Base-by-base conservation (phyloP, 345 rosid species). In the Balakata baccata region DNA sequence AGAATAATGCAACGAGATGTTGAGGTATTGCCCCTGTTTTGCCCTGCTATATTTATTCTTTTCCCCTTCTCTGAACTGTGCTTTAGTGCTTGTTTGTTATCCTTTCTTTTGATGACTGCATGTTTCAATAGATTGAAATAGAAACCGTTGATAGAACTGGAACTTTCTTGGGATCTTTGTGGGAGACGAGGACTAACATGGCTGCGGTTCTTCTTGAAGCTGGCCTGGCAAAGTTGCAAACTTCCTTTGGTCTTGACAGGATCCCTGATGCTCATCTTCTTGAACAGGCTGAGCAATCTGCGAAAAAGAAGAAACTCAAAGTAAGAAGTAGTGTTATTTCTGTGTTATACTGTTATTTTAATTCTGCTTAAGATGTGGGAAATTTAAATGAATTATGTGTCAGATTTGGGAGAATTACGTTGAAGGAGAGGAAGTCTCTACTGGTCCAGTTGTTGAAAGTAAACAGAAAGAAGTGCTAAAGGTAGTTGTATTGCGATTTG, bases 381-480 rank as follows among this genome's bases (percentile, higher is more conserved):
- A 23, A 12, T 20, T 53, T 52, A 62, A 50, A 63, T 8, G 43
- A 68, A 59, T 2, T 29, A 1, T 11, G 43, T 70, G 77, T 57
- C 85, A 96, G 99, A 81, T 93, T 49, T 96, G 99, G 99, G 98
- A 93, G 85, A 93, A 91, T 41, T 93, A 87, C 85, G 98, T 96
- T 63, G 99, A 96, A 88, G 99, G 99, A 79, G 96, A 91, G 79
- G 98, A 87, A 82, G 89, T 83, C 13, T 74, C 91, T 51, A 88
- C 86, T 76, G 92, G 92, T 74, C 58, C 94, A 51, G 83, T 83
- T 22, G 84, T 75, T 72, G 98, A 91, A 77, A 86, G 81, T 84
- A 91, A 84, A 81, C 92, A 93, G 78, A 96, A 96, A 79, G 99
- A 96, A 88, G 84, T 88, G 68, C 75, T 91, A 43, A 85, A 96